Base-by-base conservation (phyloP, 805 yeast species). In the Yamadazyma insecticola region DNA sequence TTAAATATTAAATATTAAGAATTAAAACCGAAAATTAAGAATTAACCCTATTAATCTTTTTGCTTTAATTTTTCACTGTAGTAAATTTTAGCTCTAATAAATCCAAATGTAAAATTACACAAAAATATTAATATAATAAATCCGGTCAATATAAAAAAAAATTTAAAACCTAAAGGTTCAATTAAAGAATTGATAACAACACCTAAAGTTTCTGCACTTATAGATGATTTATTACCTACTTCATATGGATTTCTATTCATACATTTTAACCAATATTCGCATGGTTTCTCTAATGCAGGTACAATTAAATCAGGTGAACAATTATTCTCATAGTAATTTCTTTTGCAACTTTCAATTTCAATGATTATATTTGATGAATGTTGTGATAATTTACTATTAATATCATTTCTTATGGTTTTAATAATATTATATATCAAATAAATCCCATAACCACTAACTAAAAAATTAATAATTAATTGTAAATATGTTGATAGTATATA, bases 51-150 rank as follows among this genome's bases (percentile, higher is more conserved):
- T 22, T 22, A n/a, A 22, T 7, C 25, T 22, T 19, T 19, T 19
- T 19, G 8, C 11, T 19, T 19, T 19, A 19, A 19, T 19, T 19
- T 19, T 8, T 16, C 16, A 13, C 74, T 74, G 38, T 67, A 71
- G 40, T 68, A 71, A 11, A 64, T 52, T 41, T 60, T 67, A 5
- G 75, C 87, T 33, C 86, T 59, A 4, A 80, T 59, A 40, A 76
- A 82, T 1, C 89, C 89, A 49, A 78, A 74, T 3, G 74, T 53
- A 40, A 81, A 76, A 48, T 83, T 83, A 16, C 78, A 70, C 4
- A 72, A 62, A 48, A 79, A 81, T 13, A 72, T 48, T 59, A 74
- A 57, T n/a, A 67, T 57, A 1, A 66, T 44, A 8, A 68, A 56
- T 7, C 66, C 41, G 4, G 63, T 42, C 9, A 73, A 46, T 3